Evolutionary conservation across 75 land plant genomes (phyloP), one percentile per base, ranked within the genome.

Genomic region (Larix kaempferi): DNA sequence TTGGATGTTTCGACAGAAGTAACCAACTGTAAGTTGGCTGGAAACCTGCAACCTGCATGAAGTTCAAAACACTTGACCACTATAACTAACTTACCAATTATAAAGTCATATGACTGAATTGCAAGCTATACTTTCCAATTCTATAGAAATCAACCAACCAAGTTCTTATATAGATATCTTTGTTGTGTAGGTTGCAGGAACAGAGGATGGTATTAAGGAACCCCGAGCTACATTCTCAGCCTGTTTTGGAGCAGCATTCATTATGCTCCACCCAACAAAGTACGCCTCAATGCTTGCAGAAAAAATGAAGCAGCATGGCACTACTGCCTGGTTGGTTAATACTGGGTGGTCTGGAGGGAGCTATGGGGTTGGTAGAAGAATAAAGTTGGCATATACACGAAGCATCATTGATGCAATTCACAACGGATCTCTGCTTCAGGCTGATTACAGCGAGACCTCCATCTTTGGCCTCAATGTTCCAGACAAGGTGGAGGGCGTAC

Each of bases 341-440:
- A 82, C 84, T n/a, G 84, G 84, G 64, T 82, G 84, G 84, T 78
- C 82, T 19, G 82, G 82, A 35, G 84, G 84, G 16, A 83, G 85
- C 80, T 84, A 84, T 77, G 86, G 86, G 7, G 86, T 84, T 56
- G 86, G 86, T 17, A 67, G 52, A 58, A 82, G 86, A 72, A 84
- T 84, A 80, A 84, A 83, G 56, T 76, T 84, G 56, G 59, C 80
- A 41, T 83, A 84, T 75, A 84, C 86, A 17, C 23, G 86, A 49
- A 82, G 78, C 75, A 84, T 84, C 57, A 84, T 84, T 66, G 85
- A 84, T 83, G 85, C 86, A 64, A 83, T 84, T 59, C 86, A 84
- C 58, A 77, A 77, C 56, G 86, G 86, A 11, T 83, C 80, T 22
- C 35, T 84, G 79, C 73, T 84, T 27, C 52, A 82, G 35, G 75